Evolutionary conservation across 1,139 yeast genomes (phyloP).

Genomic region (Kodamaea alishanica): DNA sequence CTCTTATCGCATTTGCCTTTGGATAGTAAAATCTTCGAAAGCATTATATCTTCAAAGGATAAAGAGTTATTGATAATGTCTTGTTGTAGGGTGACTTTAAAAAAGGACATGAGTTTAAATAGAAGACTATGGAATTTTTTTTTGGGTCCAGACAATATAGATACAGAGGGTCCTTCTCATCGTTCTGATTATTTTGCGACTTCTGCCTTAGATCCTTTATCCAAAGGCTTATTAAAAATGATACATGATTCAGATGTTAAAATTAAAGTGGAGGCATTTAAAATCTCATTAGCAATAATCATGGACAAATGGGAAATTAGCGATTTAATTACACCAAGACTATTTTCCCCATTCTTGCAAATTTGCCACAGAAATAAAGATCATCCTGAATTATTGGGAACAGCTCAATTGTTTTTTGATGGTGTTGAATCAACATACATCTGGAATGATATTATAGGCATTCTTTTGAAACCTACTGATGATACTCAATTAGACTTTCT

Average conservation of each 20-base stretch:
- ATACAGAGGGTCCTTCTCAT: conserved; percentile 11
- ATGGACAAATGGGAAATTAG: conserved; percentile 96
- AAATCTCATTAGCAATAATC: conserved; percentile 59
- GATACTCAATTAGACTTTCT: conserved; percentile 40
- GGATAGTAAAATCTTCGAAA: conserved; percentile 53
- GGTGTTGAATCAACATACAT: conserved; percentile 76
- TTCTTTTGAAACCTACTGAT: conserved; percentile 19
- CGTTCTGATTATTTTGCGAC: conserved; percentile 55
- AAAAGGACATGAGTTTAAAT: conserved; percentile 89
- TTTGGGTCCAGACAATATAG: conserved; percentile 60
- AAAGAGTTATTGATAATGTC: conserved; percentile 55
- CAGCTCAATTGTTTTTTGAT: conserved; percentile 73
- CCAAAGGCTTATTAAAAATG: conserved; percentile 50
- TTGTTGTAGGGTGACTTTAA: conserved; percentile 65
- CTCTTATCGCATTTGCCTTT: conserved; percentile 66
- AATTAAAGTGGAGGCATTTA: conserved; percentile 50
- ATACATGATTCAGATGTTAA: conserved; percentile 31
- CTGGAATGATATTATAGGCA: conserved; percentile 58
- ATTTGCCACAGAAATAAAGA: conserved; percentile 25
- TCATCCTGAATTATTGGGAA: conserved; percentile 44
- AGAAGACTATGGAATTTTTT: conserved; percentile 92
- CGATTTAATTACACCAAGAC: conserved; percentile 59
- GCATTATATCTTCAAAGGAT: conserved; percentile 48
- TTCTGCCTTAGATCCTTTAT: conserved; percentile 51
- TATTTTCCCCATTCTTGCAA: conserved; percentile 62